Evolutionary conservation across 495 filamentous ascomycete species (phyloP), one percentile per base, ranked within the genome.

Genomic region (Trichoderma reesei): DNA sequence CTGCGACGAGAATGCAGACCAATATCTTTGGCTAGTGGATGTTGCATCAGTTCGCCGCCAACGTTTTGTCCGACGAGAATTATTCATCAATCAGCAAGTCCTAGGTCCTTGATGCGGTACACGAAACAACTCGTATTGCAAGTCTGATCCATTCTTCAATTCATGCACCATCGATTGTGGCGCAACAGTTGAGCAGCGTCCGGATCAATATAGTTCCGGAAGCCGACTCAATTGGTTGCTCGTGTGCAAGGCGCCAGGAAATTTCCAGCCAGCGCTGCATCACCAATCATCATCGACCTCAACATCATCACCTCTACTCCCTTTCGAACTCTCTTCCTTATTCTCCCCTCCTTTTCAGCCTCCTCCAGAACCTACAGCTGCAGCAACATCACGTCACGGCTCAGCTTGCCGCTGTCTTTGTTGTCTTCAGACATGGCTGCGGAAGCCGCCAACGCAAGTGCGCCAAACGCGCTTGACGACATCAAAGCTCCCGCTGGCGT

Each of bases 401-500:
- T 5, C 13, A 5, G 0, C 14, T 10, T 13, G 20, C 7, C 13
- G 3, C 48, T 56, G 16, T 2, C 2, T 34, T 2, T 10, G 11
- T 34, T 20, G 13, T 46, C 34, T 37, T 1, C 41, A 10, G 26
- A 63, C 65, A 77, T 76, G 69, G 78, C 79, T 71, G 67, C 85
- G 46, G 79, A 84, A 65, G 78, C 80, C 69, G 82, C 81, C 65
- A 86, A 87, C 72, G 85, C 82, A 65, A 82, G 83, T 71, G 69
- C 73, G 63, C 71, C 79, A 18, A 74, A 78, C 13, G 80, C 78
- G 4, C 75, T 84, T 42, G 80, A 81, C 56, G 72, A 75, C 54
- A 84, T 83, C 74, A 91, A 91, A 74, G 85, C 91, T 34, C 92
- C 92, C 4, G 80, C 85, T 60, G 93, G 91, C 65, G 80, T 94